Evolutionary conservation across 208 protist species (phyloP).

Genomic region (Leishmania martiniquensis): DNA sequence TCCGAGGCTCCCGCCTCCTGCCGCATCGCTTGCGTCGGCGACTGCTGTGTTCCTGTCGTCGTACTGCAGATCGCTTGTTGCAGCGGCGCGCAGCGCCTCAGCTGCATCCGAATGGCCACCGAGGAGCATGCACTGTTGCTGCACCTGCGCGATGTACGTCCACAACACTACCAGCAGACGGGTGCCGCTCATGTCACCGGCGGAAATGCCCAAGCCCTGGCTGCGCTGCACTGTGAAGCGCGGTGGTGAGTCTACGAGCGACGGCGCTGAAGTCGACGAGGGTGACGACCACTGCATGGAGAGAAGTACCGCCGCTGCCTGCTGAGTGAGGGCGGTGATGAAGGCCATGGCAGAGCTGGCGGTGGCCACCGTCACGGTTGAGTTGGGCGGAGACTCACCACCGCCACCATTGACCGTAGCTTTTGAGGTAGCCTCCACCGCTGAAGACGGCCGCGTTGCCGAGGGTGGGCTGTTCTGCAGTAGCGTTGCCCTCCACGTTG

Average conservation of each 20-base stretch:
- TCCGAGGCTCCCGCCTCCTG: not conserved
- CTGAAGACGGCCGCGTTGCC: not conserved
- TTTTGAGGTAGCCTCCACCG: not conserved
- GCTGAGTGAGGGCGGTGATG: constrained; percentile 3
- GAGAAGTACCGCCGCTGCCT: constrained; percentile 2
- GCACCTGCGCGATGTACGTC: constrained; percentile 21
- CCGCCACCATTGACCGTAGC: not conserved
- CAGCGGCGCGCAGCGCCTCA: constrained; percentile 21
- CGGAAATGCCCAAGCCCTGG: not conserved
- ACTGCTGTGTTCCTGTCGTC: constrained; percentile 2
- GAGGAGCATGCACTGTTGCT: constrained; percentile 31
- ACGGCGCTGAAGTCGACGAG: not conserved
- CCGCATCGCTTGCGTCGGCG: not conserved
- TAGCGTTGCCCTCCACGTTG: constrained; percentile 19
- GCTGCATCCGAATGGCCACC: constrained; percentile 16
- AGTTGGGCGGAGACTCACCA: not conserved
- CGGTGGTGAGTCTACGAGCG: not conserved
- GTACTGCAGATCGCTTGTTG: constrained; percentile 19
- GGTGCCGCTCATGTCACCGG: constrained; percentile 15
- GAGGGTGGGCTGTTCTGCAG: constrained; percentile 8
- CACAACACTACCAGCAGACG: constrained; percentile 25
- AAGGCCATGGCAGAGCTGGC: not conserved
- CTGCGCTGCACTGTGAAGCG: not conserved
- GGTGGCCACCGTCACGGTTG: not conserved
- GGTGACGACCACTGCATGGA: not conserved